Evolutionary conservation across 1,284 basidiomycete species (phyloP).

Genomic region (Ustilago xerochloae): DNA sequence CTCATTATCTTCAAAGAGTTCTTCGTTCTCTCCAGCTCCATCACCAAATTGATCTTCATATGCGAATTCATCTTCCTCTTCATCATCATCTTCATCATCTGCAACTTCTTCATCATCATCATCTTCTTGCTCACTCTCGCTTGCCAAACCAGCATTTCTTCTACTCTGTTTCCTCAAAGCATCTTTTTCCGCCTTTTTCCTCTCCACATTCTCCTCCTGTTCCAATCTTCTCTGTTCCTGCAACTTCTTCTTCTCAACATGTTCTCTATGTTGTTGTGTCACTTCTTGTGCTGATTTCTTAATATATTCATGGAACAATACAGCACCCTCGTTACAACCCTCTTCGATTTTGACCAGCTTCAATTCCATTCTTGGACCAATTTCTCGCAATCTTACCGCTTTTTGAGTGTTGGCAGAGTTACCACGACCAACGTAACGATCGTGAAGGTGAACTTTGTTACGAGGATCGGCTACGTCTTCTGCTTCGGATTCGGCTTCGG

Average conservation of each 20-base stretch:
- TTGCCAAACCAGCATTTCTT: conserved; percentile 24
- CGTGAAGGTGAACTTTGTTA: conserved; percentile 79
- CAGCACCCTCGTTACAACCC: conserved; percentile 73
- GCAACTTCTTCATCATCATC: conserved; percentile 24
- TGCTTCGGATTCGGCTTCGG: conserved; percentile 77
- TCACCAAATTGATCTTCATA: conserved; percentile 56
- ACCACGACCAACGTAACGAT: conserved; percentile 92
- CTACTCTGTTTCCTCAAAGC: conserved; percentile 18
- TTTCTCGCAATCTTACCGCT: conserved; percentile 90
- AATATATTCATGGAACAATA: conserved; percentile 65
- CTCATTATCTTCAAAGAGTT: conserved; percentile 30
- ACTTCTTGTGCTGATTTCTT: conserved; percentile 45
- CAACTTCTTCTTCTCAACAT: conserved; percentile 41
- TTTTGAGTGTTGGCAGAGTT: conserved; percentile 90
- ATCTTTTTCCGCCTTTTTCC: conserved; percentile 56
- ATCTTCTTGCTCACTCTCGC: conserved; percentile 26
- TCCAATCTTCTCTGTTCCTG: conserved; percentile 46
- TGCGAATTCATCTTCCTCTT: conserved; percentile 61
- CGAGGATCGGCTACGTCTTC: conserved; percentile 79
- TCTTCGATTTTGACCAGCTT: conserved; percentile 92
- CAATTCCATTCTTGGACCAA: conserved; percentile 94
- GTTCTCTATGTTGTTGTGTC: conserved; percentile 34
- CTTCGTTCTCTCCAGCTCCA: conserved; percentile 41
- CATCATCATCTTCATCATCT: conserved; percentile 12
- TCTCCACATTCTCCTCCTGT: conserved; percentile 60